These are phyloP conservation scores for Aquilaria sinensis DNA, from an alignment of 345 rosid genomes.

Conservation along the genomic window DNA sequence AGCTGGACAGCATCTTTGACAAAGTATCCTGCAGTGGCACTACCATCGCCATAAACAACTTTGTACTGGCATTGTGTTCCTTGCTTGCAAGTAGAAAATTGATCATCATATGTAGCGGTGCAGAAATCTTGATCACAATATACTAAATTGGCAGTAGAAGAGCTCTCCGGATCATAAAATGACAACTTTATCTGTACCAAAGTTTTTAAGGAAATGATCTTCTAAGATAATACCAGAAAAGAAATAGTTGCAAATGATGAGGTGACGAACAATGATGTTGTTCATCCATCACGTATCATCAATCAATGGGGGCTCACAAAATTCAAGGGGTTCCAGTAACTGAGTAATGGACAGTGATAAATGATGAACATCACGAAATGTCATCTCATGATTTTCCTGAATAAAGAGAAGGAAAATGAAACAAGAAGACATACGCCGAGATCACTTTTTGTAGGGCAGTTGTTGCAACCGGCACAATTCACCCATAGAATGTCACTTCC, in stretches of 20 bases:
- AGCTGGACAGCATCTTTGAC: conserved; percentile 48
- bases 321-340: too few relatives aligned
- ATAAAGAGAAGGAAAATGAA: not conserved
- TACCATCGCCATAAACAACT: conserved; percentile 75
- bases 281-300: too few relatives aligned
- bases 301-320: too few relatives aligned
- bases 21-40: conserved; percentile 62
- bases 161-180: conserved; percentile 42
- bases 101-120: conserved; percentile 28
- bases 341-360: too few relatives aligned
- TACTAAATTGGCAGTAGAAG: conserved; percentile 36
- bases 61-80: conserved; percentile 44
- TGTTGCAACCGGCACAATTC: conserved; percentile 56
- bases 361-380: too few relatives aligned
- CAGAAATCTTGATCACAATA: conserved; percentile 59
- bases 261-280: too few relatives aligned
- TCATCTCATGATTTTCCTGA: too few relatives aligned
- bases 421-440: conserved; percentile 50
- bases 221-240: not conserved
- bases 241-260: too few relatives aligned
- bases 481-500: conserved; percentile 96
- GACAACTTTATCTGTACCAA: conserved; percentile 46
- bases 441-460: conserved; percentile 66
- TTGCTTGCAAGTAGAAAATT: conserved; percentile 44
- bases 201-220: not conserved